A percentile compares a stretch with the other conserved stretches of the same genome.
These are phyloP conservation scores for Gymnopus androsaceus DNA, from an alignment of 1,284 basidiomycete genomes.

Conservation along the genomic window DNA sequence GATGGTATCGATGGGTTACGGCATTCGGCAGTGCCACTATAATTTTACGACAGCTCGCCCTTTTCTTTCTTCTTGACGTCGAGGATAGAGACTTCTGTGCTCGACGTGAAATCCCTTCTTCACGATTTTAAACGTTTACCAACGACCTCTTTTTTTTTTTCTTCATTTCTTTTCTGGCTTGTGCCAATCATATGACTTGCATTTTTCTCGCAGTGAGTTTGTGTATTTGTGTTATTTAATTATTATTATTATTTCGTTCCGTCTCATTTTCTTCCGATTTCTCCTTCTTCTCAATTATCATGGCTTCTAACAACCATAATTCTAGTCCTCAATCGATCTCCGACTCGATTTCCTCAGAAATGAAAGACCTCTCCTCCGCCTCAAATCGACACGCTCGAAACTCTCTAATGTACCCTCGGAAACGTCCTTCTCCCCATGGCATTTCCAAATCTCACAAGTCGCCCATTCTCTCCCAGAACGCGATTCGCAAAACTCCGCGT, in stretches of 20 bases:
- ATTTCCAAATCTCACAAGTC: conserved; percentile 67
- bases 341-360: conserved; percentile 46
- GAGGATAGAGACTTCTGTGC: conserved; percentile 24
- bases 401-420: conserved; percentile 71
- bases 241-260: conserved; percentile 16
- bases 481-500: conserved; percentile 61
- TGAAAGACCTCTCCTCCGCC: conserved; percentile 73
- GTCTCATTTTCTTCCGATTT: conserved; percentile 12
- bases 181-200: conserved; percentile 37
- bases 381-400: conserved; percentile 61
- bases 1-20: not conserved
- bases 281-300: conserved; percentile 9
- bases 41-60: conserved; percentile 32
- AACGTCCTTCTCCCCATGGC: conserved; percentile 78
- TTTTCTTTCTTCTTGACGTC: conserved; percentile 39
- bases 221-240: conserved; percentile 13
- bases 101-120: conserved; percentile 30
- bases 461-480: conserved; percentile 47
- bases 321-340: conserved; percentile 48
- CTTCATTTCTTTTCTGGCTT: conserved; percentile 29
- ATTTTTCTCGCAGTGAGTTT: conserved; percentile 39
- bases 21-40: conserved; percentile 15
- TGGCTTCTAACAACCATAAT: conserved; percentile 19
- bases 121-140: conserved; percentile 54
- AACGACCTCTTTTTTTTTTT: conserved; percentile 44